phyloP scores from a whole-genome alignment of 164 flowering plant genomes.

The Pachysandra terminalis region DNA sequence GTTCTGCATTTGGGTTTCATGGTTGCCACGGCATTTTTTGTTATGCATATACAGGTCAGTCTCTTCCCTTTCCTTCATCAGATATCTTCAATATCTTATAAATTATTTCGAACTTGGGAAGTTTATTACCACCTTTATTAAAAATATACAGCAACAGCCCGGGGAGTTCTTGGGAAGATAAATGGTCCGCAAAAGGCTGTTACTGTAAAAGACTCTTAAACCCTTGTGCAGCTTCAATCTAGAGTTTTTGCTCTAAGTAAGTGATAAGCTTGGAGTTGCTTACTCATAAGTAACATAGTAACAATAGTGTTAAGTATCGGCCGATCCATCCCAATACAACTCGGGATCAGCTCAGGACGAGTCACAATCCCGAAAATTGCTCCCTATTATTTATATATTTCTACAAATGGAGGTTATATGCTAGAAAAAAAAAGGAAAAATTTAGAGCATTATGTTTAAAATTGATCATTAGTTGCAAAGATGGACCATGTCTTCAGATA shows the following conservation, averaged over 20 bases:
- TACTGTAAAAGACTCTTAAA: too few relatives aligned
- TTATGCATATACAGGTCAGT: constrained; percentile 93
- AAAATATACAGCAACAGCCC: too few relatives aligned
- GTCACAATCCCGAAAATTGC: too few relatives aligned
- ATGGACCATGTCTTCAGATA: too few relatives aligned
- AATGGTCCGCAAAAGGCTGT: background rate
- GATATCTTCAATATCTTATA: background rate
- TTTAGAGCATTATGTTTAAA: background rate
- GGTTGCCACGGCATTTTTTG: constrained; percentile 72
- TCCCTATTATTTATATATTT: too few relatives aligned
- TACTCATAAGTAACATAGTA: background rate
- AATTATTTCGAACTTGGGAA: background rate
- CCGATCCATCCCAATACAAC: too few relatives aligned
- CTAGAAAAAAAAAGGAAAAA: too few relatives aligned
- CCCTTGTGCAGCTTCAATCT: background rate
- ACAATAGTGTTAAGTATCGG: too few relatives aligned
- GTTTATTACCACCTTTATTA: background rate
- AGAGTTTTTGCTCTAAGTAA: background rate
- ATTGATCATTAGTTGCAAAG: background rate
- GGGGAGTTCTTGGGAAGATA: background rate
- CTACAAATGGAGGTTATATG: too few relatives aligned
- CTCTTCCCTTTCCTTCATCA: constrained; percentile 3
- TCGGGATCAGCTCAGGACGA: too few relatives aligned
- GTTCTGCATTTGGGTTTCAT: constrained; percentile 76
- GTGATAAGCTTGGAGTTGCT: background rate